Conservation (phyloP, 306 rosid genomes). For the Hylodesmum podocarpum region DNA sequence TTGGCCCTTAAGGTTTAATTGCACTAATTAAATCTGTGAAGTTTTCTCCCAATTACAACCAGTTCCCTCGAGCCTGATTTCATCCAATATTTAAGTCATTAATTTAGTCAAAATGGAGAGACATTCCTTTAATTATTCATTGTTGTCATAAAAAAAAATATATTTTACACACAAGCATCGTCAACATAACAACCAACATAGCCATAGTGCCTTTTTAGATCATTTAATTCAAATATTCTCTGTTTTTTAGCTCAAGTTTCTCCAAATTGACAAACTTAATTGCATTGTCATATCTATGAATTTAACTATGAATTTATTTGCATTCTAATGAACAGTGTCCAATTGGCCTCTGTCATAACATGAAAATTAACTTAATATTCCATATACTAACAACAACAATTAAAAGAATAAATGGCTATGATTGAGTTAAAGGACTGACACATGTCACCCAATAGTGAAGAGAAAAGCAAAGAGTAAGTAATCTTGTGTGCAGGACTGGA, state of each 20-base stretch:
- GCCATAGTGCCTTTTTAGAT: too few relatives aligned
- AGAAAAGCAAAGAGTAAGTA: not conserved
- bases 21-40: too few relatives aligned
- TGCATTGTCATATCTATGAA: not conserved
- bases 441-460: constrained; percentile 5
- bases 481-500: not conserved
- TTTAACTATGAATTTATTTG: not conserved
- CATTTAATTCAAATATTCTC: too few relatives aligned
- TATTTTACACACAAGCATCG: too few relatives aligned
- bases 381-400: not conserved
- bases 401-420: not conserved
- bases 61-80: too few relatives aligned
- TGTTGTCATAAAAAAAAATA: too few relatives aligned
- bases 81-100: too few relatives aligned
- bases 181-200: too few relatives aligned
- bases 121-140: too few relatives aligned
- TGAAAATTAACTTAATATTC: not conserved
- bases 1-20: too few relatives aligned
- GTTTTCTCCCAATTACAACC: too few relatives aligned
- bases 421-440: not conserved
- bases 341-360: constrained; percentile 9
- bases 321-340: not conserved
- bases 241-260: not conserved
- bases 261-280: not conserved
- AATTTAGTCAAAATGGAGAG: too few relatives aligned